Evolutionary conservation across 2,329 filamentous ascomycete species (phyloP), one percentile per base, ranked within the genome.

Genomic region (Venturia oleaginea): DNA sequence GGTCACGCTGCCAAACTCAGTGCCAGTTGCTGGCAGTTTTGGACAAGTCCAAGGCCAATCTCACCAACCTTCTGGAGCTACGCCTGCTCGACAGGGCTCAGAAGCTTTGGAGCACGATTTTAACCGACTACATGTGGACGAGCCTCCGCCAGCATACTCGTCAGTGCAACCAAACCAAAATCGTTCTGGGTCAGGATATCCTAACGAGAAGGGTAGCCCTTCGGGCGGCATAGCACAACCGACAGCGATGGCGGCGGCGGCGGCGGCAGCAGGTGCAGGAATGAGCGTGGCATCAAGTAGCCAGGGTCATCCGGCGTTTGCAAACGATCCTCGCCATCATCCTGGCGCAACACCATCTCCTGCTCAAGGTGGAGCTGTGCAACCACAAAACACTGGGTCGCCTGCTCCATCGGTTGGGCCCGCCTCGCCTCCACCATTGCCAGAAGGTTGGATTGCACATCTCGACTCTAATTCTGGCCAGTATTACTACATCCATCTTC

Each of bases 401-500:
- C 61, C 66, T 68, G 60, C 71, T 70, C 38, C 67, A 68, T 76
- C 67, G 71, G 79, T 84, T 30, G 84, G 88, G n/a, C 91, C 91
- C 37, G 85, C 88, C 32, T 96, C 92, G 19, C 94, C 94, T 38
- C 94, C 94, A 27, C 94, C 93, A 2, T 82, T 99, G 19, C 94
- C 94, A 6, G 94, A 99, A 77, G 94, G 94, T 40, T 99, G 94
- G 94, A 97, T 99, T 71, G 91, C 94, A 24, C 94, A 97, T 74
- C 82, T 97, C 4, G 94, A 99, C 73, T 90, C 91, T 69, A 96
- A 90, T 72, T 97, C 93, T 2, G 94, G 94, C 1, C 93, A 97
- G 73, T 99, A 97, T 76, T 99, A 99, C 76, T 99, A 99, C 72
- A 99, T 99, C 66, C 94, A 99, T 74, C 82, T 99, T 37, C 90